Percentiles rank a stretch among this genome's conserved stretches.
These are phyloP conservation scores for Pestalotiopsis sp. DNA, from an alignment of 2,329 filamentous ascomycete genomes.

Conservation along the genomic window DNA sequence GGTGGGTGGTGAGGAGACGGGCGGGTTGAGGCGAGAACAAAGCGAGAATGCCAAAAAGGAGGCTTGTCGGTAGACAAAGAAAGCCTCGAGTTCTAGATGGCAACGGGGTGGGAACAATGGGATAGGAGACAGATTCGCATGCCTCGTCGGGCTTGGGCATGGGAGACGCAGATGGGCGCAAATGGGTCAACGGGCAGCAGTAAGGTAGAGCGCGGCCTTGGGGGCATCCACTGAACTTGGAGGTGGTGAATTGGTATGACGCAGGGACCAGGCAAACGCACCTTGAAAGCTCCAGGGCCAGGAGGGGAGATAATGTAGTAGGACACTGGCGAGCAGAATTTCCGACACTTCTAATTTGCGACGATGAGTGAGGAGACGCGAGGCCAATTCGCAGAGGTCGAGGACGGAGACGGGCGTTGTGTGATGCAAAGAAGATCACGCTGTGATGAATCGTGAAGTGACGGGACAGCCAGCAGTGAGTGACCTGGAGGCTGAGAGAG, in stretches of 20 bases:
- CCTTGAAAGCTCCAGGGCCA: neutral
- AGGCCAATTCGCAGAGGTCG: neutral
- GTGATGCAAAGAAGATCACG: constrained; percentile 3
- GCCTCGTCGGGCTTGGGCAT: constrained; percentile 4
- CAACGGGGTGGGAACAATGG: neutral
- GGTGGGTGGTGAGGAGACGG: neutral
- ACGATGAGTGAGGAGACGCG: neutral
- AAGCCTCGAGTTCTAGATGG: neutral
- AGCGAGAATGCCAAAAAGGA: neutral
- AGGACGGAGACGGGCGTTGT: neutral
- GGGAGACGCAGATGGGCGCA: constrained; percentile 17
- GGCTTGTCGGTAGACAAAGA: neutral
- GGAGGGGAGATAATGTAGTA: neutral
- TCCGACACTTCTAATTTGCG: neutral
- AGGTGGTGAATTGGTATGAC: constrained; percentile 12
- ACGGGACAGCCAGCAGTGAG: neutral
- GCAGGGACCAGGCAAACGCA: constrained; percentile 7
- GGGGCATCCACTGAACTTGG: neutral
- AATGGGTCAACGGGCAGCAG: constrained; percentile 9
- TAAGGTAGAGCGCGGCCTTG: neutral
- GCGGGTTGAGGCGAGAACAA: neutral
- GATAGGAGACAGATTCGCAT: neutral
- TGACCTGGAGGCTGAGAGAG: constrained; percentile 1
- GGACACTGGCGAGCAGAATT: neutral
- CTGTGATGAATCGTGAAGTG: neutral